Percentiles rank a stretch among this genome's conserved stretches.
Conservation (phyloP, 2,329 filamentous ascomycete species). For the Cordyceps pruinosa region DNA sequence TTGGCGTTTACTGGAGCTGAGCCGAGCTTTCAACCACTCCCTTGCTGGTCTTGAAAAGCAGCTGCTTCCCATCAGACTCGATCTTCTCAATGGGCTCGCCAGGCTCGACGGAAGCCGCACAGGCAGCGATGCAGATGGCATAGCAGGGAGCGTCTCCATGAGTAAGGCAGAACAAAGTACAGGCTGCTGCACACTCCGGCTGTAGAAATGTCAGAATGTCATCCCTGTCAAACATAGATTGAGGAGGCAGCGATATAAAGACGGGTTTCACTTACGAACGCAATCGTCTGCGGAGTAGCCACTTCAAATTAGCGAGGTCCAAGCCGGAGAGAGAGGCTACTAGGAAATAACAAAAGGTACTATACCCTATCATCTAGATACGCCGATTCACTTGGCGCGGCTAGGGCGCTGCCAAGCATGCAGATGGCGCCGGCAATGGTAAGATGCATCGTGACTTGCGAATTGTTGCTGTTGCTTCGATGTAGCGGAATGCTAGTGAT, state of each 20-base stretch:
- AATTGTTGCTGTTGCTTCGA: too few relatives aligned
- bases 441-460: too few relatives aligned
- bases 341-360: too few relatives aligned
- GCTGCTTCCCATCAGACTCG: neutral
- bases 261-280: neutral
- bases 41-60: neutral
- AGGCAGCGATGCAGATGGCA: neutral
- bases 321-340: too few relatives aligned
- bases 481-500: too few relatives aligned
- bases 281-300: too few relatives aligned
- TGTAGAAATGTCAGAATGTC: neutral
- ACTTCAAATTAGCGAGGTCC: too few relatives aligned
- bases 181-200: neutral
- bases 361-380: too few relatives aligned
- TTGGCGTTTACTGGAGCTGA: neutral
- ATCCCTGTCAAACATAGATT: neutral
- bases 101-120: neutral
- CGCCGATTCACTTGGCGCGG: too few relatives aligned
- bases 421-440: too few relatives aligned
- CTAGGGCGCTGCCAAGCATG: too few relatives aligned
- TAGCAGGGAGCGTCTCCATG: neutral
- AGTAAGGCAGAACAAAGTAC: neutral
- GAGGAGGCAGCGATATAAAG: neutral
- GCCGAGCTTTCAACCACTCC: neutral
- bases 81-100: neutral